phyloP scores from a whole-genome alignment of 805 yeast genomes.

The Metschnikowia kofuensis region DNA sequence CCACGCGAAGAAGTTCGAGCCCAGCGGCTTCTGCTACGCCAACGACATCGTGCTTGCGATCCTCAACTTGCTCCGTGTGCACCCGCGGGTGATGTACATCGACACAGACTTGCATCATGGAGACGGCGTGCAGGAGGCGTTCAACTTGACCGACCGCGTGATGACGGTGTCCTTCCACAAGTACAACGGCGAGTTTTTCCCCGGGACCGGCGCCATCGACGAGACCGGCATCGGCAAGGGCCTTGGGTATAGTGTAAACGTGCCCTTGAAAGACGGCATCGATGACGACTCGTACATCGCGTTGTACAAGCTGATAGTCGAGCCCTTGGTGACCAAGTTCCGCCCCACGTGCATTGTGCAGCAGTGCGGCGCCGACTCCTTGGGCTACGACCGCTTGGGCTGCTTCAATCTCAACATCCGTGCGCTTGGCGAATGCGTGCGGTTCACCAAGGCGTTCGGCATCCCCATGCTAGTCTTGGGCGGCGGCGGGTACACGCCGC shows the following conservation, averaged over 20 bases:
- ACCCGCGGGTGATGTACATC: constrained; percentile 88
- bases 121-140: constrained; percentile 97
- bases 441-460: constrained; percentile 82
- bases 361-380: constrained; percentile 97
- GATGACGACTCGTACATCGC: constrained; percentile 84
- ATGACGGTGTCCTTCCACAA: constrained; percentile 97
- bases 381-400: constrained; percentile 91
- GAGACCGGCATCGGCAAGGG: constrained; percentile 91
- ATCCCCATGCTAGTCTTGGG: constrained; percentile 89
- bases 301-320: constrained; percentile 79
- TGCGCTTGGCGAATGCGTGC: constrained; percentile 96
- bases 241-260: constrained; percentile 81
- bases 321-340: constrained; percentile 85
- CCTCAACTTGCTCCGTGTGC: constrained; percentile 78
- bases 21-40: constrained; percentile 92
- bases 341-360: constrained; percentile 92
- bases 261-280: constrained; percentile 92
- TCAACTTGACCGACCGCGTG: constrained; percentile 89
- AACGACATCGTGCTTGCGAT: constrained; percentile 92
- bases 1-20: constrained; percentile 93
- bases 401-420: constrained; percentile 88
- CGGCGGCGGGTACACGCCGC: constrained; percentile 97
- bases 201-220: constrained; percentile 92
- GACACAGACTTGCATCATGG: constrained; percentile 97
- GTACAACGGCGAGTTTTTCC: constrained; percentile 91